Conservation (phyloP, 139 green algal species). For the Chlamydomonas incerta region DNA sequence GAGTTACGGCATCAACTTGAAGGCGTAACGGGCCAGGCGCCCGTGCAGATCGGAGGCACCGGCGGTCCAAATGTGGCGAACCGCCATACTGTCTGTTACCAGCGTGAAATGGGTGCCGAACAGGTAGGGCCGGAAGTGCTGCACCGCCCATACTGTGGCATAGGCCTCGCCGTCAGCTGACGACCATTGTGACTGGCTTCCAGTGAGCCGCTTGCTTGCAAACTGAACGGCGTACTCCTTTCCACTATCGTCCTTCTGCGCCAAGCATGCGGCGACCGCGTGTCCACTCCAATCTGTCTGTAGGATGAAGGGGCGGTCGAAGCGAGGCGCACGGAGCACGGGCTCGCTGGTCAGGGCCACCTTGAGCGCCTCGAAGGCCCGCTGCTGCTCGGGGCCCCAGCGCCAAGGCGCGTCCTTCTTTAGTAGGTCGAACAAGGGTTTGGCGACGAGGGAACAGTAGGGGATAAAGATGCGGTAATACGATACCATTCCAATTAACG, state of each 20-base stretch:
- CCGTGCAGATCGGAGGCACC: neutral
- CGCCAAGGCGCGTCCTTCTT: neutral
- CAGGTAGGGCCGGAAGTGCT: constrained; percentile 44
- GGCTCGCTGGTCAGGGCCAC: neutral
- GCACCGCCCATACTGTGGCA: constrained; percentile 21
- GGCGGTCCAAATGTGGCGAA: constrained; percentile 21
- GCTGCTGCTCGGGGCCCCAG: neutral
- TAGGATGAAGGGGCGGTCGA: neutral
- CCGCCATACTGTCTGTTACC: constrained; percentile 42
- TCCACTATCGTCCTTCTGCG: neutral
- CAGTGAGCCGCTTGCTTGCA: neutral
- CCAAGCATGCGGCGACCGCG: neutral
- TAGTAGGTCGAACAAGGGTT: neutral
- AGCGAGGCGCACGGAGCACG: neutral
- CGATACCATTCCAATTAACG: neutral
- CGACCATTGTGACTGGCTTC: constrained; percentile 4
- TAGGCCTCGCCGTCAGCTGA: constrained; percentile 41
- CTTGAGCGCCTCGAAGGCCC: neutral
- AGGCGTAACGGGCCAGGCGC: constrained; percentile 34
- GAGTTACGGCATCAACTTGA: constrained; percentile 45
- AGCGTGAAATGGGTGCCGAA: constrained; percentile 40
- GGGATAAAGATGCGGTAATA: neutral
- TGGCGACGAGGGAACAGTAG: neutral
- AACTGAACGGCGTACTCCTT: neutral
- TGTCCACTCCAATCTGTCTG: neutral